Evolutionary conservation across 2,329 filamentous ascomycete genomes (phyloP).

Genomic region (Fusarium lateritium): DNA sequence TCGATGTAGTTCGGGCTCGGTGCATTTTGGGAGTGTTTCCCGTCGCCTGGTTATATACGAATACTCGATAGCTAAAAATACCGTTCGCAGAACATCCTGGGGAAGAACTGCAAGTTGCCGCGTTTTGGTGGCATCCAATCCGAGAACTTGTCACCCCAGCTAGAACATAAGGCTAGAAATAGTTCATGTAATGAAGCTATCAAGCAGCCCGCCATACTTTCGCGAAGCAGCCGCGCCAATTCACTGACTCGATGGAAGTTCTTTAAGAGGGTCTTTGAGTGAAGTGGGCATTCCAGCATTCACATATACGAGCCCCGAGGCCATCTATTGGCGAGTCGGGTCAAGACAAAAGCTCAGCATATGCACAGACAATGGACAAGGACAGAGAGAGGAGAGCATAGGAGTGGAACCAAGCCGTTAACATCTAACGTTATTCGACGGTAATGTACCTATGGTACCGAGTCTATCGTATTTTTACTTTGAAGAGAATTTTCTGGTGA

Average conservation of each 20-base stretch:
- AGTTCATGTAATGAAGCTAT: constrained; percentile 12
- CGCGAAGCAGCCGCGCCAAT: background rate
- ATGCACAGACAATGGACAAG: constrained; percentile 24
- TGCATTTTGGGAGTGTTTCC: constrained; percentile 1
- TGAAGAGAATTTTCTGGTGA: background rate
- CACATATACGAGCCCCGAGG: background rate
- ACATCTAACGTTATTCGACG: constrained; percentile 16
- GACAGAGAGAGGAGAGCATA: constrained; percentile 6
- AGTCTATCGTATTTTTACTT: constrained; percentile 20
- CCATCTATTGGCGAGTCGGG: background rate
- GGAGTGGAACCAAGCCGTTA: constrained; percentile 29
- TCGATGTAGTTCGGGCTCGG: constrained; percentile 2
- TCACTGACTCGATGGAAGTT: constrained; percentile 9
- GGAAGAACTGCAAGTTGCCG: constrained; percentile 23
- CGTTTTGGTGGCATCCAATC: constrained; percentile 42
- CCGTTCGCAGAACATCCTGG: constrained; percentile 2
- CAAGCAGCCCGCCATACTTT: background rate
- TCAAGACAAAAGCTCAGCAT: constrained; percentile 12
- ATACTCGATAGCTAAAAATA: constrained; percentile 22
- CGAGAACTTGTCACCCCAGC: constrained; percentile 25
- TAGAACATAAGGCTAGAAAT: constrained; percentile 27
- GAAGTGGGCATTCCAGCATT: constrained; percentile 21
- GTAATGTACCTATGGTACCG: constrained; percentile 10
- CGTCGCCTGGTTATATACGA: background rate
- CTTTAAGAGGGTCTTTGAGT: constrained; percentile 5